phyloP scores from a whole-genome alignment of 2,329 filamentous ascomycete genomes.

The Claviceps paspali region DNA sequence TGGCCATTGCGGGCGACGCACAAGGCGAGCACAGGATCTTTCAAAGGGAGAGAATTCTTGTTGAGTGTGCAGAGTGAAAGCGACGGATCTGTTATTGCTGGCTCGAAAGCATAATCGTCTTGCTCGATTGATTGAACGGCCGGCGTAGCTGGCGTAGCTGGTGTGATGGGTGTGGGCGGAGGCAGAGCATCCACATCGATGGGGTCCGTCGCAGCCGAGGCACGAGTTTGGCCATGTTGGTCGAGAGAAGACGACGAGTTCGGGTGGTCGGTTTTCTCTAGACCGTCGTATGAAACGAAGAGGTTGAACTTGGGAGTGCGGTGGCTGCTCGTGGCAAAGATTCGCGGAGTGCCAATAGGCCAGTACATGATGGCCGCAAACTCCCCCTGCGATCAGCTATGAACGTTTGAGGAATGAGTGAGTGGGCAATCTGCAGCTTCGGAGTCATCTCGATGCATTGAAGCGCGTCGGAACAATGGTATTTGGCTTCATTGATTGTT shows the following conservation, averaged over 20 bases:
- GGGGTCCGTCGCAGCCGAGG: constrained; percentile 12
- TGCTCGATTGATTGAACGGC: constrained; percentile 44
- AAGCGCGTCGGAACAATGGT: background rate
- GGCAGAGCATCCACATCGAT: constrained; percentile 21
- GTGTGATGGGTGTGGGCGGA: constrained; percentile 35
- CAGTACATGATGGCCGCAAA: constrained; percentile 58
- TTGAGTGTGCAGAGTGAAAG: constrained; percentile 13
- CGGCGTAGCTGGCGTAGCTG: constrained; percentile 40
- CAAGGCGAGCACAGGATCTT: constrained; percentile 57
- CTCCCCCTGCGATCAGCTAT: constrained; percentile 11
- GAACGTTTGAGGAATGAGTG: constrained; percentile 7
- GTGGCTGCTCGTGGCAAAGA: constrained; percentile 64
- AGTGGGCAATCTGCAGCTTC: constrained; percentile 9
- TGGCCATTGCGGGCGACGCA: constrained; percentile 67
- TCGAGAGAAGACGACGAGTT: constrained; percentile 9
- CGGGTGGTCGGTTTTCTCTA: constrained; percentile 20
- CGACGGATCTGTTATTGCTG: constrained; percentile 7
- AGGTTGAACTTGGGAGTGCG: constrained; percentile 34
- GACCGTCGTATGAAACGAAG: constrained; percentile 46
- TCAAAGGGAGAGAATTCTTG: constrained; percentile 25
- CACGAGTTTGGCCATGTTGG: constrained; percentile 10
- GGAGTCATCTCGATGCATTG: constrained; percentile 13
- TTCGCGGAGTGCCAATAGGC: constrained; percentile 71
- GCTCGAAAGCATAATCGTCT: constrained; percentile 22
- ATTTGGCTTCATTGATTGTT: background rate